A percentile compares a stretch with the other conserved stretches of the same genome.
phyloP scores from a whole-genome alignment of 2,329 filamentous ascomycete genomes.

The Sordariomycetes sp. region DNA sequence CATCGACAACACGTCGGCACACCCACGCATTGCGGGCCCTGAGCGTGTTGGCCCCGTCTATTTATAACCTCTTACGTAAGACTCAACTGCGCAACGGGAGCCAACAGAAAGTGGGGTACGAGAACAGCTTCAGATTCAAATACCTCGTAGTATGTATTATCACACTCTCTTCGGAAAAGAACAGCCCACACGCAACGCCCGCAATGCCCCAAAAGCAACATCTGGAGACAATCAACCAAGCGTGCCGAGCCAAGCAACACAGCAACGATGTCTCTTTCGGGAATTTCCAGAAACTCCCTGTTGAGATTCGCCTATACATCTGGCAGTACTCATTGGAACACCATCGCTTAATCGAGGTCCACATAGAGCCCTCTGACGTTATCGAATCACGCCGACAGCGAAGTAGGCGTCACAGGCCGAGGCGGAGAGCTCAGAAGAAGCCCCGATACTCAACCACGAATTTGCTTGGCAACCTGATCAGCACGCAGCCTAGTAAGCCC shows the following conservation, averaged over 20 bases:
- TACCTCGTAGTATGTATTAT: too few species aligned
- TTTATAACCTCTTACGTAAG: too few species aligned
- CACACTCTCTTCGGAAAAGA: too few species aligned
- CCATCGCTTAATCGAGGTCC: not conserved
- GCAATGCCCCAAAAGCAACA: not conserved
- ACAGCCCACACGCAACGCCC: too few species aligned
- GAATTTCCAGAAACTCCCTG: not conserved
- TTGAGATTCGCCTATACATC: not conserved
- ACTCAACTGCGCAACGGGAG: too few species aligned
- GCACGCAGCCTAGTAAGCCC: not conserved
- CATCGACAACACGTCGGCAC: too few species aligned
- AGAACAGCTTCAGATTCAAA: too few species aligned
- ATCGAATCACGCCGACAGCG: not conserved
- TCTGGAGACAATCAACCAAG: not conserved
- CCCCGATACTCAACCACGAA: not conserved
- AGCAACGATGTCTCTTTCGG: not conserved
- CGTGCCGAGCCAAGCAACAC: not conserved
- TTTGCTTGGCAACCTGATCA: not conserved
- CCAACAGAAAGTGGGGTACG: too few species aligned
- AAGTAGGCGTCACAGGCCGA: too few species aligned
- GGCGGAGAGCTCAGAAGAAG: too few species aligned
- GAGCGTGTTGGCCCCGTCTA: too few species aligned
- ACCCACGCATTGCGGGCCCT: too few species aligned
- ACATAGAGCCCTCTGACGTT: not conserved
- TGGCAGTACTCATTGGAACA: not conserved